Conservation (phyloP, 768 basidiomycete species). For the Pulveroboletus frians region DNA sequence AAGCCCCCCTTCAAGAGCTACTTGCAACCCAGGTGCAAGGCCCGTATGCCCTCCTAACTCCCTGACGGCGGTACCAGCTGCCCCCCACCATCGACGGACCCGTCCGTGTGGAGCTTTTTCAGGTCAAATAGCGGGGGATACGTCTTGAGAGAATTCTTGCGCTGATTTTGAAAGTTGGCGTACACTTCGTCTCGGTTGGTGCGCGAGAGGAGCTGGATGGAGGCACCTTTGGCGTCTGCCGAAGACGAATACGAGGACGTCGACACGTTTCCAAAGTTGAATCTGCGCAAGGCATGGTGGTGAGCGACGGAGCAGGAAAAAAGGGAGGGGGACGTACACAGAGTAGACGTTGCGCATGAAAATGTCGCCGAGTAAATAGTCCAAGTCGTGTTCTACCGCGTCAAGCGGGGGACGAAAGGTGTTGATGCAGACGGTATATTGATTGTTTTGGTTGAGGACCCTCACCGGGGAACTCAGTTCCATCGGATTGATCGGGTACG, state of each 20-base stretch:
- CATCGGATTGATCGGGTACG: constrained; percentile 41
- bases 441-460: constrained; percentile 24
- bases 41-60: not conserved
- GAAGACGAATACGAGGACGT: not conserved
- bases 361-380: constrained; percentile 39
- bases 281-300: constrained; percentile 20
- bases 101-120: constrained; percentile 15
- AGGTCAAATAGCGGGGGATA: constrained; percentile 25
- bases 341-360: constrained; percentile 45
- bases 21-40: not conserved
- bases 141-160: constrained; percentile 12
- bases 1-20: too few species aligned
- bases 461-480: constrained; percentile 34
- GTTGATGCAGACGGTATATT: constrained; percentile 37
- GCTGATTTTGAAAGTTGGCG: constrained; percentile 18
- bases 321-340: constrained; percentile 27
- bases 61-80: constrained; percentile 12
- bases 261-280: constrained; percentile 39
- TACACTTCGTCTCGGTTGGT: constrained; percentile 34
- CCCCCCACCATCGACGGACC: constrained; percentile 18
- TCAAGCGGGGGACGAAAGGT: constrained; percentile 30
- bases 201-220: constrained; percentile 38
- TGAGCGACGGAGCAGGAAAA: not conserved
- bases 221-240: constrained; percentile 21
- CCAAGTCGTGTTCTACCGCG: constrained; percentile 26